A percentile compares a stretch with the other conserved stretches of the same genome.
Evolutionary conservation across 2,329 filamentous ascomycete genomes (phyloP).

Genomic region (Neofusicoccum ribis): DNA sequence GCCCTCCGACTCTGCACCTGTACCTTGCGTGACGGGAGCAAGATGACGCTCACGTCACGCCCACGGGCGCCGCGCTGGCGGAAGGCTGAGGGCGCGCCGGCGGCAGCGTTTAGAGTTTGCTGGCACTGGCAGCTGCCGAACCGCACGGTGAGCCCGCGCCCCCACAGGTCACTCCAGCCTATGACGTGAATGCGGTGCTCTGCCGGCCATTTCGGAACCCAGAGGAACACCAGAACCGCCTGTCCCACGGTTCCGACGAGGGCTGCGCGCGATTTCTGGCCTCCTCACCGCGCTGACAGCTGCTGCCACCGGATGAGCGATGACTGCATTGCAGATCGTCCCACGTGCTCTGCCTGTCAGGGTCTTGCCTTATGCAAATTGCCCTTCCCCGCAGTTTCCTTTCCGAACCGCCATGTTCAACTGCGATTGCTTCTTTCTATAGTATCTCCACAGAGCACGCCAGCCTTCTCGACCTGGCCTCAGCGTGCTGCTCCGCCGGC

Average conservation of each 20-base stretch:
- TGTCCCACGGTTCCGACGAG: neutral
- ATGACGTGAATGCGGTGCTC: neutral
- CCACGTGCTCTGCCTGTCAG: conserved; percentile 1
- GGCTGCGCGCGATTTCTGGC: neutral
- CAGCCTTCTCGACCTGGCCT: neutral
- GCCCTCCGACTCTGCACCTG: neutral
- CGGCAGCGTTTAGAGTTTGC: neutral
- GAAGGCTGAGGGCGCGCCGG: neutral
- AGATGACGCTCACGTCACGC: neutral
- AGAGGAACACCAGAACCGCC: neutral
- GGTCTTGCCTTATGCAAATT: conserved; percentile 10
- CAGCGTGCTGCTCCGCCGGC: neutral
- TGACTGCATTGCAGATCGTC: conserved; percentile 2
- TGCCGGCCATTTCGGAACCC: neutral
- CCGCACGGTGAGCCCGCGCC: neutral
- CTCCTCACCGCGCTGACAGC: neutral
- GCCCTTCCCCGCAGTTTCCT: conserved; percentile 5
- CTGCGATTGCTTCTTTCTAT: neutral
- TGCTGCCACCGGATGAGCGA: neutral
- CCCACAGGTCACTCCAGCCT: neutral
- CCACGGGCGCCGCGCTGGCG: neutral
- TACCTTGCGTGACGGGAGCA: neutral
- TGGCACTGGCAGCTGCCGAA: neutral
- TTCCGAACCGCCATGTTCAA: neutral
- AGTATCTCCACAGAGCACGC: neutral